Conservation (phyloP, 2,329 filamentous ascomycete species). For the Apiospora phragmitis region DNA sequence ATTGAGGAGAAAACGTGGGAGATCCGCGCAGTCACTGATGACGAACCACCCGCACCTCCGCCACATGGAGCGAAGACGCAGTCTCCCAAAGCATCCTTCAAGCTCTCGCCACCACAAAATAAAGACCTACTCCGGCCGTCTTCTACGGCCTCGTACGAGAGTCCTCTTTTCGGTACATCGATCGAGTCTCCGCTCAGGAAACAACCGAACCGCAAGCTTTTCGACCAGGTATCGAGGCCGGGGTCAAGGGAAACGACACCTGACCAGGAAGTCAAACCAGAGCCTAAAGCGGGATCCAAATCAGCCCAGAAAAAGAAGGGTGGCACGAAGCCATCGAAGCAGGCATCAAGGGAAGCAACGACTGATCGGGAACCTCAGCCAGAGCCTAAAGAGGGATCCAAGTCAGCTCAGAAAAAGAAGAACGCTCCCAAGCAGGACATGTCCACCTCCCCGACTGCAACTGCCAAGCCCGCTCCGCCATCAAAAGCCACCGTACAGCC, state of each 20-base stretch:
- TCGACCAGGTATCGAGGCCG: constrained; percentile 25
- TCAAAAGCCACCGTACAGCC: constrained; percentile 15
- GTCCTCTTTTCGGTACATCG: constrained; percentile 33
- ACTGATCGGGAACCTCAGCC: background rate
- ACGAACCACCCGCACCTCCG: constrained; percentile 27
- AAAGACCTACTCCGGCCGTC: constrained; percentile 12
- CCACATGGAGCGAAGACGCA: constrained; percentile 30
- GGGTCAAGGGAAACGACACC: constrained; percentile 16
- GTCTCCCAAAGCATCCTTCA: constrained; percentile 29
- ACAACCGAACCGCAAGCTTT: constrained; percentile 29
- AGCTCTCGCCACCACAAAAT: constrained; percentile 18
- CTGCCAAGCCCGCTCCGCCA: constrained; percentile 14
- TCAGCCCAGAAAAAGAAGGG: background rate
- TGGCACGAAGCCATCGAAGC: background rate
- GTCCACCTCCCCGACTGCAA: background rate
- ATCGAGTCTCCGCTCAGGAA: constrained; percentile 31
- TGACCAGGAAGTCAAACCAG: constrained; percentile 15
- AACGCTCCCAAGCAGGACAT: background rate
- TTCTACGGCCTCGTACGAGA: constrained; percentile 28
- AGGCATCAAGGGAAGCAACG: background rate
- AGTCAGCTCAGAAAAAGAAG: background rate
- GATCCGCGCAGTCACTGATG: constrained; percentile 30
- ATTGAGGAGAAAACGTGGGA: constrained; percentile 50
- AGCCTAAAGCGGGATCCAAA: constrained; percentile 12
- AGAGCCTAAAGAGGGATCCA: background rate